A percentile compares a stretch with the other conserved stretches of the same genome.
phyloP scores from a whole-genome alignment of 495 filamentous ascomycete genomes.

The Collariella sp. region DNA sequence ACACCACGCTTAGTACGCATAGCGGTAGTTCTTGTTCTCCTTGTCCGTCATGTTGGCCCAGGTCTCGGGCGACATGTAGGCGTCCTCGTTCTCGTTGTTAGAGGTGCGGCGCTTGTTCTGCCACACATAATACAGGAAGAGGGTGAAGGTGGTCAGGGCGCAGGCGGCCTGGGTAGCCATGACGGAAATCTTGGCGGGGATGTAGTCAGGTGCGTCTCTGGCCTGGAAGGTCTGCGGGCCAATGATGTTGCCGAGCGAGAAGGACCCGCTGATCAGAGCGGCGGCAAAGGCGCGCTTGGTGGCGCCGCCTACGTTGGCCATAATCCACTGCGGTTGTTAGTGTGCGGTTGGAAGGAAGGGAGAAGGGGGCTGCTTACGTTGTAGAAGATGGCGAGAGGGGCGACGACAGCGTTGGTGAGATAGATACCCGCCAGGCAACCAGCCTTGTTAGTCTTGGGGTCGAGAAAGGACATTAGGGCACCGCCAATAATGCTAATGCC shows the following conservation, averaged over 20 bases:
- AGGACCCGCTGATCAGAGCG: slow-evolving; percentile 49
- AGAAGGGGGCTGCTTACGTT: slow-evolving; percentile 14
- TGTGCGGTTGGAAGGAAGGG: background rate
- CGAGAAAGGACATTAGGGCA: slow-evolving; percentile 52
- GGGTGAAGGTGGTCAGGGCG: slow-evolving; percentile 24
- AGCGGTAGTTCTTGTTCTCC: slow-evolving; percentile 34
- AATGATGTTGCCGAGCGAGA: slow-evolving; percentile 59
- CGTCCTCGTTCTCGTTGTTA: slow-evolving; percentile 22
- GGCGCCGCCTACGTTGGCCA: slow-evolving; percentile 30
- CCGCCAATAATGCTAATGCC: slow-evolving; percentile 42
- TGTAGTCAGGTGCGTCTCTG: slow-evolving; percentile 50
- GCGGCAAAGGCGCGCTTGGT: slow-evolving; percentile 36
- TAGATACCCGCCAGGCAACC: slow-evolving; percentile 56
- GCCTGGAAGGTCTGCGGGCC: slow-evolving; percentile 60
- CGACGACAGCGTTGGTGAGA: slow-evolving; percentile 52
- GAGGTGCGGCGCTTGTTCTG: slow-evolving; percentile 28
- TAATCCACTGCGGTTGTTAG: slow-evolving; percentile 22
- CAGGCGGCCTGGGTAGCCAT: slow-evolving; percentile 31
- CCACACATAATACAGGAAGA: slow-evolving; percentile 32
- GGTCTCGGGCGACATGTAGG: slow-evolving; percentile 26
- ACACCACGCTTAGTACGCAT: slow-evolving; percentile 20
- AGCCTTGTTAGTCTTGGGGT: slow-evolving; percentile 31
- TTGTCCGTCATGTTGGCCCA: slow-evolving; percentile 31
- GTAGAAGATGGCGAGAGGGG: slow-evolving; percentile 40
- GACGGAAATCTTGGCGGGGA: slow-evolving; percentile 54